Base-by-base conservation (phyloP, 1,139 yeast species). In the Hansenula anomala region DNA sequence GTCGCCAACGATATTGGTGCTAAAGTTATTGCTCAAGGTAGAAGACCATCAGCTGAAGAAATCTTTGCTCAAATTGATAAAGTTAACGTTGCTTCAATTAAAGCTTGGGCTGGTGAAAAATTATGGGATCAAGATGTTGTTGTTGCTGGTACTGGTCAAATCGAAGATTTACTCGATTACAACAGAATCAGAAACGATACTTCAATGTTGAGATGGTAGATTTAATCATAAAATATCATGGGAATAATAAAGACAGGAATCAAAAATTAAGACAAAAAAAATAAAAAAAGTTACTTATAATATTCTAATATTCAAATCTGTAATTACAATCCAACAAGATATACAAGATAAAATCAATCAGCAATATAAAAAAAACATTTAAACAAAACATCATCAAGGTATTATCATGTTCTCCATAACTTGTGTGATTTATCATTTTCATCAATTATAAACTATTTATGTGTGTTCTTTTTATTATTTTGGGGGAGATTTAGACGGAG, bases 101-200 rank as follows among this genome's bases (percentile, higher is more conserved):
- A 74, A 63, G 68, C 73, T 40, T 84, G 92, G 92, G 92, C 92
- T 53, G 73, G 75, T 59, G 72, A 71, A 50, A 70, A 77, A 64
- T 72, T 84, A 61, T 84, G 88, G 87, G 94, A 84, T 67, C 84
- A 79, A 71, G 95, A 84, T 64, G 71, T 84, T 58, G 94, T 85
- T 54, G 69, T 84, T 58, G 74, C 90, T 43, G 92, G 85, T 65
- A 77, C 86, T 49, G 95, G 95, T 64, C 85, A 80, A 69, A 83
- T 81, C 67, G 95, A 84, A 73, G 87, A 71, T 52, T 72, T 84
- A 66, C 69, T 84, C 60, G 95, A 84, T 64, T 84, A 84, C 78
- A 73, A 72, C 76, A 81, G 92, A 79, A 69, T 79, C 66, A 82
- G 94, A 80, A 81, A 80, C 67, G 89, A 81, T 60, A 84, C 85